phyloP scores from a whole-genome alignment of 2,329 filamentous ascomycete genomes.

The Chaetomium sp. region DNA sequence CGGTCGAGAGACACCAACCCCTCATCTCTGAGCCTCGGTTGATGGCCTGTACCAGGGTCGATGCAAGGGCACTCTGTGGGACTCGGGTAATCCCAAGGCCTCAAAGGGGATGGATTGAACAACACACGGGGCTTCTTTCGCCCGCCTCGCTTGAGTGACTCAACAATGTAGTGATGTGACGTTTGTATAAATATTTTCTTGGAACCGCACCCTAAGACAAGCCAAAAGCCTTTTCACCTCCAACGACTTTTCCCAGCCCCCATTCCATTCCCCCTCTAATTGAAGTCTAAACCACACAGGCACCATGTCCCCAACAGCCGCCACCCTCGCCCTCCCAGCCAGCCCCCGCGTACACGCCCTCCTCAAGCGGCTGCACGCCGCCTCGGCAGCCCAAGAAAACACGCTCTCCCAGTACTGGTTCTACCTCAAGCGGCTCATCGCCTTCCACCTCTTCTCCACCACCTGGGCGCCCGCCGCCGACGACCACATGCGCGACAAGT shows the following conservation, averaged over 20 bases:
- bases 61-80: background rate
- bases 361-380: slow-evolving; percentile 19
- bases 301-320: background rate
- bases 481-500: slow-evolving; percentile 48
- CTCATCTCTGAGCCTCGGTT: background rate
- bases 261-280: too few relatives aligned
- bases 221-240: background rate
- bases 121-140: background rate
- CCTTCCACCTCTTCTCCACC: slow-evolving; percentile 15
- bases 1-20: background rate
- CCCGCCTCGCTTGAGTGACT: background rate
- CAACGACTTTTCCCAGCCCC: background rate
- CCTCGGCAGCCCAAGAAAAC: slow-evolving; percentile 17
- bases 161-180: background rate
- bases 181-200: background rate
- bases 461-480: slow-evolving; percentile 12
- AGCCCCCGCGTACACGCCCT: slow-evolving; percentile 15
- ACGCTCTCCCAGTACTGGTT: slow-evolving; percentile 19
- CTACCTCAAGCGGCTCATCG: slow-evolving; percentile 18
- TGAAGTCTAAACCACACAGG: too few relatives aligned
- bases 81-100: background rate
- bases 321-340: slow-evolving; percentile 1
- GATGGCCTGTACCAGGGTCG: background rate
- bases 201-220: background rate
- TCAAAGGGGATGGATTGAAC: background rate